Base-by-base conservation (phyloP, 192 early-diverging fungal species). In the Dispira simplex region DNA sequence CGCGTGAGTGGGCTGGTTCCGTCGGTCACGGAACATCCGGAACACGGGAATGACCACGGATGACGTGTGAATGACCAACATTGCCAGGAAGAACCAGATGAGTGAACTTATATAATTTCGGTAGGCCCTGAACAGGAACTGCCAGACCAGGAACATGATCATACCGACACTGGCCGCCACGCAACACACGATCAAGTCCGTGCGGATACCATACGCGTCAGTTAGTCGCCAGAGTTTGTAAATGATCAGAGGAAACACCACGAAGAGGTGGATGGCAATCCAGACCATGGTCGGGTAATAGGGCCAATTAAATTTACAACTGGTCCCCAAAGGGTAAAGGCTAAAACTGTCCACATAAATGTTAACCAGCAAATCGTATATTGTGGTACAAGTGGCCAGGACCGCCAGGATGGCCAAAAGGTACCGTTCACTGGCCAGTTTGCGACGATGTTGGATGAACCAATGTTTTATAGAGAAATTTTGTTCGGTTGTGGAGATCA, bases 91-190 rank as follows among this genome's bases (percentile, higher is more conserved):
- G 11, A 60, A n/a, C 58, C 58, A 60, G 16, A 60, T 27, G 32
- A 60, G 32, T 2, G 21, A 27, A 14, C 28, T 18, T 11, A 60
- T 13, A 16, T 27, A 21, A 16, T 8, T 4, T 11, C 32, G 9
- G 27, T 45, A 5, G 12, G 6, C 5, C 11, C 2, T 5, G 58
- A 44, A 44, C 27, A 43, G 12, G 3, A 39, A 16, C 2, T 11
- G 39, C 58, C 58, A 60, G 18, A 60, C 1, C 39, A 60, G n/a
- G 13, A 60, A 60, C 58, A 60, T 60, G 32, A 60, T 44, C 39
- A 16, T 27, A 43, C 58, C 43, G 1, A 14, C 26, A 16, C 39
- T 44, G 1, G 46, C 58, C 8, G 13, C 18, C 28, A 60, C 16
- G 0, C 39, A 60, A 43, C 16, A 27, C 12, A 43, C 14, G 26